Evolutionary conservation across 345 rosid species (phyloP), one percentile per base, ranked within the genome.

Genomic region (Citrus glauca): DNA sequence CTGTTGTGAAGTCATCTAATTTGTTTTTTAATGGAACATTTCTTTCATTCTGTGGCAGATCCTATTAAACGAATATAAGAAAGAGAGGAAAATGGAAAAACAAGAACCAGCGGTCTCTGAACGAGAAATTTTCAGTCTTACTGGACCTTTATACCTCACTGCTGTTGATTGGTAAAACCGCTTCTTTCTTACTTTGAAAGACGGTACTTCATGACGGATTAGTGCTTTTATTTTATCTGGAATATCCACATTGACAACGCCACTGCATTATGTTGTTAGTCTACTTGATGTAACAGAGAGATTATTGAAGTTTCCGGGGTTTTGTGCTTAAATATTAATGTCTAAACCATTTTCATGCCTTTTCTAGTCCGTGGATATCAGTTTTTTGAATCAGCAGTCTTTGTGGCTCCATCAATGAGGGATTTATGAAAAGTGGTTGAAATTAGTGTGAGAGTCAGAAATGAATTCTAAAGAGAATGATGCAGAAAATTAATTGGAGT

Each of bases 111-210:
- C 76, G 61, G 72, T 80, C 27, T 78, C 86, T 27, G 80, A 72
- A 60, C 82, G 85, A 72, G 83, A 90, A 82, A 85, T 84, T 28
- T 89, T 90, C 77, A 76, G 74, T 75, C 40, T 82, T 17, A 85
- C 87, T 62, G 94, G 97, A 66, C 94, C 97, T 6, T 77, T 84
- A 59, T 87, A 89, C 42, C 84, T 92, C 67, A 77, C 87, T 71
- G 66, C 64, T 74, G 67, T 89, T 81, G 89, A 92, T 74, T 90
- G 97, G 97, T 92, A 85, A 64, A 74, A 59, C 68, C 57, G 24
- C 42, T 40, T 69, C 35, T 42, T 37, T 66, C 71, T 17, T 5
- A 22, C 16, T 20, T 66, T 20, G 45, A 24, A 24, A 59, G 62
- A 59, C 4, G 27, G 9, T 59, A 59, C 62, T 38, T n/a, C 28